A percentile compares a stretch with the other conserved stretches of the same genome.
These are phyloP conservation scores for Fraxinus xanthoxyloides DNA, from an alignment of 305 asterid genomes.

Conservation along the genomic window DNA sequence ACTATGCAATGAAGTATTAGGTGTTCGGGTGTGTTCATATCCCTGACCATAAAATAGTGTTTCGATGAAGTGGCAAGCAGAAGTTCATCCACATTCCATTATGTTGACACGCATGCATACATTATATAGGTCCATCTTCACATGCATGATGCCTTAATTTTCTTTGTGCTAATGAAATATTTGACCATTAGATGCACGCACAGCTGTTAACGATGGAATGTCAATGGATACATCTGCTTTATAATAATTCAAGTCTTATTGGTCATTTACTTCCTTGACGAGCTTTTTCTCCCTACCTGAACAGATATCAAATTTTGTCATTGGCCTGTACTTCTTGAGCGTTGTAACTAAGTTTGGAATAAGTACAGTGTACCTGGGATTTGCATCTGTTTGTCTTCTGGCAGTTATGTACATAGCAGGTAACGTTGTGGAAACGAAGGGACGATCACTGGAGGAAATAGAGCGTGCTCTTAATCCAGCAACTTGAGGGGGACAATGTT, in stretches of 20 bases:
- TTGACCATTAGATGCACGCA: not conserved
- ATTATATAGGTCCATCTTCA: not conserved
- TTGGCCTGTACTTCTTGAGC: constrained; percentile 89
- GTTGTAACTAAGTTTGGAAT: constrained; percentile 80
- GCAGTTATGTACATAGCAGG: constrained; percentile 81
- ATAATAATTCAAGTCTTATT: not conserved
- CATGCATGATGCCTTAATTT: not conserved
- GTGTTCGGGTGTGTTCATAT: not conserved
- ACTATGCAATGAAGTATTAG: not conserved
- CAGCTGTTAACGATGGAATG: not conserved
- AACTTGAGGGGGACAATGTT: constrained; percentile 31
- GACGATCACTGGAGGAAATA: constrained; percentile 87
- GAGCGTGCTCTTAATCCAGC: constrained; percentile 73
- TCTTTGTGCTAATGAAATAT: not conserved
- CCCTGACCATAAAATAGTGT: not conserved
- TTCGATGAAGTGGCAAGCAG: not conserved
- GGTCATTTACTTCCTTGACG: not conserved
- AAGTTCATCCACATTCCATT: not conserved
- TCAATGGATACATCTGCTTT: not conserved
- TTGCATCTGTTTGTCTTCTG: constrained; percentile 65
- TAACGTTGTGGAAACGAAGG: constrained; percentile 92
- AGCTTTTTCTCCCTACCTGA: constrained; percentile 13
- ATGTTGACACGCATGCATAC: not conserved
- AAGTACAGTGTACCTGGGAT: constrained; percentile 86
- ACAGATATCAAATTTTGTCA: constrained; percentile 81